A percentile compares a stretch with the other conserved stretches of the same genome.
These are phyloP conservation scores for Lasiodiplodia gonubiensis DNA, from an alignment of 2,329 filamentous ascomycete species.

Conservation along the genomic window DNA sequence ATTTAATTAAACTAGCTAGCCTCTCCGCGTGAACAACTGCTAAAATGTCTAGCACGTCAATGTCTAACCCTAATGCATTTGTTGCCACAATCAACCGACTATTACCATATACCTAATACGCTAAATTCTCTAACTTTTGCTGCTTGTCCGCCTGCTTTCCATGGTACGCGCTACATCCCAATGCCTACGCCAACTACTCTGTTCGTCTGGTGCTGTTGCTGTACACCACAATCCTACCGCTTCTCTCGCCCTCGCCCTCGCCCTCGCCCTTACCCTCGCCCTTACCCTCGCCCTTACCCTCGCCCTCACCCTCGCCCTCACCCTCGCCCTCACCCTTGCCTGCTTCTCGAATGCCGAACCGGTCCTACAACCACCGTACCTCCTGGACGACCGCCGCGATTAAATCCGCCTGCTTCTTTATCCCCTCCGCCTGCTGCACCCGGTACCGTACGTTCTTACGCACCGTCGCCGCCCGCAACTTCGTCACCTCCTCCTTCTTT, in stretches of 20 bases:
- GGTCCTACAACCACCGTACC: not conserved
- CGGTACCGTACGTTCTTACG: not conserved
- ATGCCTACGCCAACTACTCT: not conserved
- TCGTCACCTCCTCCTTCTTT: not conserved
- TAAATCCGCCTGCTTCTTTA: not conserved
- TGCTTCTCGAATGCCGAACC: not conserved
- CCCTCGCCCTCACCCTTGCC: not conserved
- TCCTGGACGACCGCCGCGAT: not conserved
- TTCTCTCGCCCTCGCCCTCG: not conserved
- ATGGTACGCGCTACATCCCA: not conserved
- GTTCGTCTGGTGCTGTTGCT: not conserved
- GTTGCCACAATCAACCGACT: not conserved
- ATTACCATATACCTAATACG: constrained; percentile 19
- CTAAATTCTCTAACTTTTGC: constrained; percentile 25
- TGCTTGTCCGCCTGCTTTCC: not conserved
- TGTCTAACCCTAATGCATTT: not conserved
- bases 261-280: not conserved
- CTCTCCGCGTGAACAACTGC: constrained; percentile 7
- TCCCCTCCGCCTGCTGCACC: not conserved
- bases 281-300: not conserved
- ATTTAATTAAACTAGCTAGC: not conserved
- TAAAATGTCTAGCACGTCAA: not conserved
- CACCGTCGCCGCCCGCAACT: not conserved
- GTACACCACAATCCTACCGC: not conserved
- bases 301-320: not conserved